phyloP scores from a whole-genome alignment of 495 filamentous ascomycete genomes.

The Tuber calosporum region DNA sequence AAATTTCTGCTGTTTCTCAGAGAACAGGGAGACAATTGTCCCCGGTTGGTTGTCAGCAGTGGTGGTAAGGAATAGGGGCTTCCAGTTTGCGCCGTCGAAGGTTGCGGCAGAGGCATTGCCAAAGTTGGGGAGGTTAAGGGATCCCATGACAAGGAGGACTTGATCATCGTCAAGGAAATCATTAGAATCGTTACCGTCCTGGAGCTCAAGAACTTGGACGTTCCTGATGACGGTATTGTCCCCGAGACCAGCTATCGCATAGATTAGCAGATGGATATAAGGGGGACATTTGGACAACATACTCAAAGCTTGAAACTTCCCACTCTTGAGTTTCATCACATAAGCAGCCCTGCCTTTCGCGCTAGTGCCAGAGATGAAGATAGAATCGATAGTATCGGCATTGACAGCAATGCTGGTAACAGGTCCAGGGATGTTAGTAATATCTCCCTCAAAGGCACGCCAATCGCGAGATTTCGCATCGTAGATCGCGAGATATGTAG shows the following conservation, averaged over 20 bases:
- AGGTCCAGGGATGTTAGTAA: slow-evolving; percentile 61
- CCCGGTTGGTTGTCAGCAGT: slow-evolving; percentile 57
- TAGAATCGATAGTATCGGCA: slow-evolving; percentile 58
- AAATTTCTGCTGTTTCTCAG: slow-evolving; percentile 65
- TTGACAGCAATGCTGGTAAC: slow-evolving; percentile 60
- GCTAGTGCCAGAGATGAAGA: slow-evolving; percentile 70
- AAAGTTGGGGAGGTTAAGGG: slow-evolving; percentile 65
- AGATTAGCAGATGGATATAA: slow-evolving; percentile 10
- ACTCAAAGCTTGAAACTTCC: slow-evolving; percentile 46
- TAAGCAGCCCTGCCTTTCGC: slow-evolving; percentile 61
- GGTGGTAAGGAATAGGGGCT: slow-evolving; percentile 72
- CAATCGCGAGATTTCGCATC: slow-evolving; percentile 57
- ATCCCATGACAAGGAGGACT: slow-evolving; percentile 72
- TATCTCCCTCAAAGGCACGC: slow-evolving; percentile 58
- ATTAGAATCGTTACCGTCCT: slow-evolving; percentile 57
- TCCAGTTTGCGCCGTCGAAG: slow-evolving; percentile 70
- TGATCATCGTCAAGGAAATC: slow-evolving; percentile 58
- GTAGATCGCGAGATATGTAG: slow-evolving; percentile 67
- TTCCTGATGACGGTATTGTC: slow-evolving; percentile 48
- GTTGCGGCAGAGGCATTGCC: slow-evolving; percentile 73
- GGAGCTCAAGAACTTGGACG: slow-evolving; percentile 70
- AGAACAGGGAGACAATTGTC: slow-evolving; percentile 70
- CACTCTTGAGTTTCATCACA: slow-evolving; percentile 67
- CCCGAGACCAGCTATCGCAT: slow-evolving; percentile 37
- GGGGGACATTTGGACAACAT: slow-evolving; percentile 5